Base-by-base conservation (phyloP, 2,329 filamentous ascomycete genomes). In the Seiridium unicorne region DNA sequence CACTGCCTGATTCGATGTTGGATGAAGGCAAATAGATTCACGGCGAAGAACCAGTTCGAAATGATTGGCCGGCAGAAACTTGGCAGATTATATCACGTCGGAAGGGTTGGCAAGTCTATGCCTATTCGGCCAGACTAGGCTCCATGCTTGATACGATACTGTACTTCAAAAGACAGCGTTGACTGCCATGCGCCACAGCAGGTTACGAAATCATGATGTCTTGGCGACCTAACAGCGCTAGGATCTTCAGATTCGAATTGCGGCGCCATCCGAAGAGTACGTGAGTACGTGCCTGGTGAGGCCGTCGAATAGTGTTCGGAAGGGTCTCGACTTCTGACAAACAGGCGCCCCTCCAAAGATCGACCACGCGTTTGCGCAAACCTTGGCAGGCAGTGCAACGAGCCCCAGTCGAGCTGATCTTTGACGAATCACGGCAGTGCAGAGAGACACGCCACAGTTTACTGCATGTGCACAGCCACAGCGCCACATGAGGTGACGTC, bases 161-260 rank as follows among this genome's bases (percentile, higher is more conserved):
- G 18, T 26, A 26, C 18, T 26, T 42, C 38, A 7, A 42, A 1
- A 7, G 7, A 42, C 38, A 42, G 38, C 38, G 7, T 13, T 42
- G 38, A 1, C 38, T 42, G 38, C 38, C 38, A 42, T 48, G 54
- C 54, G 54, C 54, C 44, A 57, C 54, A 57, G 54, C 40, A 32
- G 5, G 31, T 58, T 58, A 32, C 55, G 55, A 51, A 58, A 51
- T 51, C 55, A 51, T 51, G 55, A 58, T 51, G 44, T 44, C 55
- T 58, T 51, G 55, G 44, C 47, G 31, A 38, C 35, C 10, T 11
- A 58, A 36, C 31, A 40, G 35, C 9, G n/a, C 47, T 49, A 42
- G 32, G 31, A 47, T 55, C 51, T 26, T 35, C 34, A 53, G 32
- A 36, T 38, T 3, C 10, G 32, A 36, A 35, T 35, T 38, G 54